Evolutionary conservation across 306 rosid genomes (phyloP).

Genomic region (Hippophae tibetana): DNA sequence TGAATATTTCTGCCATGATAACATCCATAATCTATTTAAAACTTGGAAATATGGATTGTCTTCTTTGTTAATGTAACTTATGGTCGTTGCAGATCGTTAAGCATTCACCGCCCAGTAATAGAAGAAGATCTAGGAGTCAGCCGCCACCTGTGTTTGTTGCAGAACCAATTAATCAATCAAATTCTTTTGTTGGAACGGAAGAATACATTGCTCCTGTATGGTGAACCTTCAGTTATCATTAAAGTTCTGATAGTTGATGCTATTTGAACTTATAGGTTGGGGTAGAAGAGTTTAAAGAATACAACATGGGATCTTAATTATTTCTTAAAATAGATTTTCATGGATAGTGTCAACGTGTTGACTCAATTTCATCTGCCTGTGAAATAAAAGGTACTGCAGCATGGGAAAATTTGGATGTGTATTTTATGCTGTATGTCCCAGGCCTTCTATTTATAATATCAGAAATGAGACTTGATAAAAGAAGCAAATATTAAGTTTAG

Average conservation of each 20-base stretch:
- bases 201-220: slow-evolving; percentile 97
- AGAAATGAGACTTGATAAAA: too few relatives aligned
- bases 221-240: slow-evolving; percentile 27
- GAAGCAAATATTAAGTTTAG: too few relatives aligned
- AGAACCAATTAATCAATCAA: slow-evolving; percentile 62
- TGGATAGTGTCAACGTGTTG: too few relatives aligned
- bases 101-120: slow-evolving; percentile 30
- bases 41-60: slow-evolving; percentile 6
- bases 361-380: too few relatives aligned
- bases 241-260: slow-evolving; percentile 7
- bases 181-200: slow-evolving; percentile 95
- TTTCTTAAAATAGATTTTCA: background rate
- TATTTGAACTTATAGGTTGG: background rate
- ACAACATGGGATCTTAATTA: background rate
- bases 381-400: too few relatives aligned
- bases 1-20: background rate
- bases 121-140: slow-evolving; percentile 51
- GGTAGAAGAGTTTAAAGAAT: background rate
- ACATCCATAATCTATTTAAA: slow-evolving; percentile 9
- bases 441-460: too few relatives aligned
- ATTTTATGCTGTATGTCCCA: too few relatives aligned
- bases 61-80: background rate
- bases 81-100: slow-evolving; percentile 47
- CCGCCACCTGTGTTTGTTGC: slow-evolving; percentile 65
- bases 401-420: too few relatives aligned